phyloP scores from a whole-genome alignment of 108 stramenopile genomes.

The Fragilariopsis cylindrus region DNA sequence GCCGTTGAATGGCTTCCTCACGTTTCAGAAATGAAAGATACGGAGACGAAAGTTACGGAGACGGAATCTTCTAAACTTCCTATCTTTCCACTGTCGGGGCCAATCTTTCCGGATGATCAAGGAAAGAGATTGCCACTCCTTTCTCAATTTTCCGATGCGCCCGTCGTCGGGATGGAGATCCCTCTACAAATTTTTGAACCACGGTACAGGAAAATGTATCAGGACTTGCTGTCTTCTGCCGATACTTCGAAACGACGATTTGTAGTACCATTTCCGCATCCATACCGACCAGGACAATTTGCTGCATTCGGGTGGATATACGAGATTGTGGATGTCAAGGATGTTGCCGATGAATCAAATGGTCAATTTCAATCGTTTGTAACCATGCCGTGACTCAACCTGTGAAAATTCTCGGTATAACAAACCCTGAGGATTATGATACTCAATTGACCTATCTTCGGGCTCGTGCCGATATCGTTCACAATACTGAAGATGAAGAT shows the following conservation, averaged over 20 bases:
- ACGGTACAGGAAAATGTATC: conserved; percentile 43
- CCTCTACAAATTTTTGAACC: conserved; percentile 43
- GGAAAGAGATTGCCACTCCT: conserved; percentile 7
- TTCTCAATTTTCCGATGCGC: conserved; percentile 14
- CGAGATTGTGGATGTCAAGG: conserved; percentile 11
- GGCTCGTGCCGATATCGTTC: conserved; percentile 8
- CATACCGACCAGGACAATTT: conserved; percentile 19
- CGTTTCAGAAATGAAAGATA: conserved; percentile 20
- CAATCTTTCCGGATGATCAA: conserved; percentile 6
- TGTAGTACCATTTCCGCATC: conserved; percentile 33
- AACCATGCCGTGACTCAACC: conserved; percentile 24
- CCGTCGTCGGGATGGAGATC: conserved; percentile 17
- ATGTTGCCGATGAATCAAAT: conserved; percentile 27
- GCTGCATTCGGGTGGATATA: conserved; percentile 24
- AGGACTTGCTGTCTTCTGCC: conserved; percentile 33
- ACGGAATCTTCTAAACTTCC: not conserved
- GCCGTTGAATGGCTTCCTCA: conserved; percentile 18
- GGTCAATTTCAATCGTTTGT: conserved; percentile 21
- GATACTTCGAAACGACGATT: not conserved
- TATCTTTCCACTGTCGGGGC: conserved; percentile 23
- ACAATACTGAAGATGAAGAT: not conserved
- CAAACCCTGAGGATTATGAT: conserved; percentile 21
- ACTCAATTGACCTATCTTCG: conserved; percentile 26
- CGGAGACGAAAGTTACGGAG: not conserved
- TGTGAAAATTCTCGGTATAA: conserved; percentile 5